phyloP scores from a whole-genome alignment of 225 moss, liverwort and hornwort genomes.

The Pseudoscleropodium purum region DNA sequence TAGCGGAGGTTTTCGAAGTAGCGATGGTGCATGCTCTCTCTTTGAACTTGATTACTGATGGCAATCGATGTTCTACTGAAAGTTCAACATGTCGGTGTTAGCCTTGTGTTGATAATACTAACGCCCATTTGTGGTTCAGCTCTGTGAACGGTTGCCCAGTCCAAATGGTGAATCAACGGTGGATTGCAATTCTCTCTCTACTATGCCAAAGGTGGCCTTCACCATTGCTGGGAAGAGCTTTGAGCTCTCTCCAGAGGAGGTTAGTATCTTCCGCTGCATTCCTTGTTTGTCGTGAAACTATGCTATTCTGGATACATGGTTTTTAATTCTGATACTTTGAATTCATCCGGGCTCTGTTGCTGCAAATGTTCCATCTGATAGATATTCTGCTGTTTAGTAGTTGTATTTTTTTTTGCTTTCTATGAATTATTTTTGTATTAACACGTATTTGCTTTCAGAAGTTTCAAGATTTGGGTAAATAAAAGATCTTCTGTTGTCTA shows the following conservation, averaged over 20 bases:
- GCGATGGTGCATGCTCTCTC: neutral
- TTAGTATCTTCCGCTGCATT: neutral
- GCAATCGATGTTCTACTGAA: neutral
- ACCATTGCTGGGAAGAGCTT: conserved; percentile 66
- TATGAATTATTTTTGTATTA: neutral
- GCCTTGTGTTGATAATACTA: neutral
- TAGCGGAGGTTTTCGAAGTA: neutral
- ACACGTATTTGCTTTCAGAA: neutral
- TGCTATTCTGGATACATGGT: neutral
- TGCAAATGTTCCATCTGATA: neutral
- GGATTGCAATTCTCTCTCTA: conserved; percentile 40
- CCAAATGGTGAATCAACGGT: conserved; percentile 84
- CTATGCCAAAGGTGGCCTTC: conserved; percentile 80
- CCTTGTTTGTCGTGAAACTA: neutral
- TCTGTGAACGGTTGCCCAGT: conserved; percentile 84
- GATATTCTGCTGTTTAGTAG: neutral
- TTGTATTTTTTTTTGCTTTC: neutral
- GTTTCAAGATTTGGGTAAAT: neutral
- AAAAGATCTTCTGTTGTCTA: neutral
- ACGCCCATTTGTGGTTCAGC: conserved; percentile 12
- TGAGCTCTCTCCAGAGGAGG: conserved; percentile 72
- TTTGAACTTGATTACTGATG: neutral
- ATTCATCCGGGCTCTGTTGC: neutral
- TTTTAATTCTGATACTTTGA: neutral
- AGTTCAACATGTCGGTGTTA: neutral